Base-by-base conservation (phyloP, 2,329 filamentous ascomycete species). In the Nemania sp. region DNA sequence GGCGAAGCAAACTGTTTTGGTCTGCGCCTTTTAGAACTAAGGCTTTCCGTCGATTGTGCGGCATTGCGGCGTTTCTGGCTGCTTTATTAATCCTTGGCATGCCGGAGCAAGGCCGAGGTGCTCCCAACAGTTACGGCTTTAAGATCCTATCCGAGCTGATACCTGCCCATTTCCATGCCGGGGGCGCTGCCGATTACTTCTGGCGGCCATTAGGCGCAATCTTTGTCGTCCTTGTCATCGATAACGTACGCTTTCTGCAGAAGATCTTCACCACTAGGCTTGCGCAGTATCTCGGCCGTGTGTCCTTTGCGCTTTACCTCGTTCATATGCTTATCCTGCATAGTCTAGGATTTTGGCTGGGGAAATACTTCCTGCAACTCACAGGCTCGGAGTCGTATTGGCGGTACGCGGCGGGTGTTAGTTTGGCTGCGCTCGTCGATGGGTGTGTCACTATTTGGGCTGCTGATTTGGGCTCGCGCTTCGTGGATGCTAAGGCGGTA, bases 221-320 rank as follows among this genome's bases (percentile, higher is more conserved):
- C 13, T 59, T 69, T 4, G 71, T 79, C 10, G 69, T 79, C 13
- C 66, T 75, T 8, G 32, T 68, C 4, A 49, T 77, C 26, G 74
- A 78, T 20, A 64, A 67, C 1, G 35, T 68, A 1, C 67, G 55
- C 0, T 66, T 70, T 8, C 47, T 80, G 18, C 77, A 78, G 61
- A 51, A 67, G 8, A 65, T 72, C 5, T 79, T 79, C 67, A 80
- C 73, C 4, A 74, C 70, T 3, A 52, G 64, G 5, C 64, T 77
- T 5, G 72, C 73, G n/a, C 73, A 73, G 60, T 78, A 76, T 38
- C 72, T 78, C 10, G 77, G 76, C 11, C 72, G 72, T 8, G 70
- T 77, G 26, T 77, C 75, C 0, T 78, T 73, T 43, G 69, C 75
- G 11, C 69, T 78, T 7, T 78, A 77, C 41, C 58, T 78, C 2